Evolutionary conservation across 169 alveolate genomes (phyloP), one percentile per base, ranked within the genome.

Genomic region (Cryptosporidium meleagridis): DNA sequence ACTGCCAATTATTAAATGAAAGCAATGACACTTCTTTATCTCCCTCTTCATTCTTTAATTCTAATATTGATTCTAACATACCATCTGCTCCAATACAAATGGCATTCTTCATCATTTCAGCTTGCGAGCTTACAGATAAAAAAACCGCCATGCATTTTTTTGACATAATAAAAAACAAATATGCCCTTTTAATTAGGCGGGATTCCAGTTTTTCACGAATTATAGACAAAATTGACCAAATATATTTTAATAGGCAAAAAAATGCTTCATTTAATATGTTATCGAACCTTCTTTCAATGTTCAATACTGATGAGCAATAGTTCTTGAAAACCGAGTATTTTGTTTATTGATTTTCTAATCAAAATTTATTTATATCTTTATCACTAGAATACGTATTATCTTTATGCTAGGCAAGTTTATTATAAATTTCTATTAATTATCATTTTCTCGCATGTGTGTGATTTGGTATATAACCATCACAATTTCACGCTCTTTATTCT

Each of bases 11-110:
- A 3, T 33, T 65, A 21, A 65, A 65, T 3, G 72, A 35, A 37
- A 65, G 23, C 67, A 55, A 55, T 26, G 55, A 48, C 14, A 2
- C 23, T 48, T 48, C 55, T 48, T 48, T 5, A 12, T 48, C 55
- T 6, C 23, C 5, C 7, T n/a, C 69, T 2, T 59, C 26, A 3
- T 1, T 16, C 6, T 0, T 6, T 59, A 59, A 59, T 10, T 21
- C 69, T 1, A 31, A 3, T 59, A 12, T 16, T 48, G 55, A 16
- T 12, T 48, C 41, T 16, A 33, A 33, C 16, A 26, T 26, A 3
- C 80, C 89, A 45, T 53, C 89, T 21, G 52, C 80, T 33, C 80
- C 89, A 37, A 48, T 80, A 26, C 72, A 61, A 67, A 35, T 80
- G 23, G 59, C 89, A 26, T 80, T 29, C 51, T 51, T 61, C 41